Evolutionary conservation across 116 monocot genomes (phyloP), one percentile per base, ranked within the genome.

Genomic region (Zostera marina): DNA sequence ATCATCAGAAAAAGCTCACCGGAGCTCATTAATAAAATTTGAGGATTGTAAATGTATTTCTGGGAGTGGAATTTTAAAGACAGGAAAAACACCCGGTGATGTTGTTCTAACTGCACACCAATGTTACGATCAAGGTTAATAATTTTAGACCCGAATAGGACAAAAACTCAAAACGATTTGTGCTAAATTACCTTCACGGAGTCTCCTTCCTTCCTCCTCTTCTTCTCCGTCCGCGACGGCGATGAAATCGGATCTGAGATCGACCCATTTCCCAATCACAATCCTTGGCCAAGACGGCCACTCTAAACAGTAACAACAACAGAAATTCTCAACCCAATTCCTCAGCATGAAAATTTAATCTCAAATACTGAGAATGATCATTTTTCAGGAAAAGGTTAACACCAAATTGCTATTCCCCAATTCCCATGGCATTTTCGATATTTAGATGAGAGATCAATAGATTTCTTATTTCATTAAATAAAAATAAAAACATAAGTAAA

Each of bases 31-130:
- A 25, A 68, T 76, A 55, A 0, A 32, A 2, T 85, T 71, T 66
- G 86, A 83, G 61, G 85, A 98, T 48, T 98, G 96, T 32, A 80
- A 63, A 44, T 85, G 89, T 8, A 76, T 98, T 73, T 98, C 96
- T 6, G 82, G 85, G 17, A 74, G 85, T 65, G 78, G 73, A 22
- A 56, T 19, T 51, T 60, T 74, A 65, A 17, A 70, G 32, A 5
- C 32, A 8, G 75, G 66, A 54, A n/a, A n/a, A n/a, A 52, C 65
- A 66, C 42, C 66, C 44, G 72, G 52, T 39, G 71, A 57, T 0
- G 11, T 54, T 0, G 11, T 54, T 41, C 23, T 69, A 59, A 15
- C 91, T 91, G 45, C 60, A 72, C 0, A 13, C 46, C 25, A 7
- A 45, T 45, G n/a, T 51, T 3, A 15, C 16, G 5, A 20, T 19